Conservation (phyloP, 768 basidiomycete genomes). For the Pholiota conissans region DNA sequence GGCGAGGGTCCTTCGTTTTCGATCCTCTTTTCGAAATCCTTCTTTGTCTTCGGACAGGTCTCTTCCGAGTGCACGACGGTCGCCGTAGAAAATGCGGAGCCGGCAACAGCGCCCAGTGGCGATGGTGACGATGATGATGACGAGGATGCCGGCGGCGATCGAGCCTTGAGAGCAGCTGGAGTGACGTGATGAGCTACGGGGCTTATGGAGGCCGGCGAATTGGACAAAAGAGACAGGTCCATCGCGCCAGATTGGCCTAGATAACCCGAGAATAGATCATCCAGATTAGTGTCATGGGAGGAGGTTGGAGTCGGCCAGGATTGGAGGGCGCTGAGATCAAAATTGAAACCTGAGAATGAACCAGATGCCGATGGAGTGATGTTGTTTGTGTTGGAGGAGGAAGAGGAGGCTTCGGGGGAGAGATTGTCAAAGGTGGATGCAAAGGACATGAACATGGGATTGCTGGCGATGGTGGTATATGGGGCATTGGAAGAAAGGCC, state of each 20-base stretch:
- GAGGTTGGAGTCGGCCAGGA: conserved; percentile 40
- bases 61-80: conserved; percentile 25
- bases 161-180: conserved; percentile 17
- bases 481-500: conserved; percentile 47
- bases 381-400: not conserved
- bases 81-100: conserved; percentile 35
- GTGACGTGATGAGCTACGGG: conserved; percentile 53
- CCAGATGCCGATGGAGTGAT: conserved; percentile 15
- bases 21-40: conserved; percentile 50
- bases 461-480: conserved; percentile 81
- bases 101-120: conserved; percentile 30
- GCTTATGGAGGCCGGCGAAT: conserved; percentile 44
- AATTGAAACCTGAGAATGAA: conserved; percentile 32
- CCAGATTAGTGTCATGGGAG: conserved; percentile 39
- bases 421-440: conserved; percentile 54
- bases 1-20: conserved; percentile 57
- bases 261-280: conserved; percentile 47
- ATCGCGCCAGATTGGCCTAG: conserved; percentile 25
- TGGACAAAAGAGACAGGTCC: conserved; percentile 32
- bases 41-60: conserved; percentile 56
- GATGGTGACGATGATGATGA: conserved; percentile 45
- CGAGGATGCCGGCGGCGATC: conserved; percentile 22
- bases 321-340: conserved; percentile 46
- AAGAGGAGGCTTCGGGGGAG: conserved; percentile 21
- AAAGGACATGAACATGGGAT: conserved; percentile 85